These are phyloP conservation scores for Anaeramoeba ignava DNA, from an alignment of 78 protist species.

Conservation along the genomic window DNA sequence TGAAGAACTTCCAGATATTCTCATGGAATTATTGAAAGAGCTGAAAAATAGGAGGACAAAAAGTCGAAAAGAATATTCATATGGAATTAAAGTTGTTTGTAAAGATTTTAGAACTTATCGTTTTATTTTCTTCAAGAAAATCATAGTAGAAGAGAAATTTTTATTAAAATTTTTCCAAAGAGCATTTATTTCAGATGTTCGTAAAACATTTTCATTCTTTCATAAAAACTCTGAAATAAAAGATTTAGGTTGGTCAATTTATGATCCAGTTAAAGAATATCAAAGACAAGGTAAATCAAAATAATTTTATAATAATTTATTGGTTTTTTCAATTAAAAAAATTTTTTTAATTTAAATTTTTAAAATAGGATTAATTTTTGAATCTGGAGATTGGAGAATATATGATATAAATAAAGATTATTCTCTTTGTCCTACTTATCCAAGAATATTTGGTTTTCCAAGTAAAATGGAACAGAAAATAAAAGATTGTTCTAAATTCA, in stretches of 20 bases:
- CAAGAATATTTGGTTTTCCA: conserved; percentile 50
- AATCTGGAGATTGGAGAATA: conserved; percentile 38
- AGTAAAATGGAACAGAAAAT: conserved; percentile 26
- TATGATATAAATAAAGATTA: conserved; percentile 34
- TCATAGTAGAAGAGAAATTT: neutral
- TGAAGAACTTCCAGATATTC: neutral
- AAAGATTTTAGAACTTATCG: neutral
- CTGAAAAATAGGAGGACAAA: neutral
- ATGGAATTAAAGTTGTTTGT: neutral
- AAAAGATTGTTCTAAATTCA: conserved; percentile 33
- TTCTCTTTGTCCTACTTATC: conserved; percentile 52
- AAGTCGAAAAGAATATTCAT: neutral
- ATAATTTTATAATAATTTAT: no score
- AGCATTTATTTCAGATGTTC: neutral
- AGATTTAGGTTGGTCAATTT: neutral
- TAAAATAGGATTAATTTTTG: no score
- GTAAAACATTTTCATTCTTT: neutral
- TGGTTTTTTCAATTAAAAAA: no score
- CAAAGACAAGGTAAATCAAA: neutral
- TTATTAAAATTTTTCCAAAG: neutral
- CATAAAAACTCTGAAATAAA: neutral
- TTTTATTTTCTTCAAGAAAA: neutral
- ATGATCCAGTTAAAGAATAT: neutral
- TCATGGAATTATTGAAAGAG: neutral
- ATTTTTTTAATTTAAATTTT: no score